phyloP scores from a whole-genome alignment of 1,284 basidiomycete genomes.

The Puccinia horiana region DNA sequence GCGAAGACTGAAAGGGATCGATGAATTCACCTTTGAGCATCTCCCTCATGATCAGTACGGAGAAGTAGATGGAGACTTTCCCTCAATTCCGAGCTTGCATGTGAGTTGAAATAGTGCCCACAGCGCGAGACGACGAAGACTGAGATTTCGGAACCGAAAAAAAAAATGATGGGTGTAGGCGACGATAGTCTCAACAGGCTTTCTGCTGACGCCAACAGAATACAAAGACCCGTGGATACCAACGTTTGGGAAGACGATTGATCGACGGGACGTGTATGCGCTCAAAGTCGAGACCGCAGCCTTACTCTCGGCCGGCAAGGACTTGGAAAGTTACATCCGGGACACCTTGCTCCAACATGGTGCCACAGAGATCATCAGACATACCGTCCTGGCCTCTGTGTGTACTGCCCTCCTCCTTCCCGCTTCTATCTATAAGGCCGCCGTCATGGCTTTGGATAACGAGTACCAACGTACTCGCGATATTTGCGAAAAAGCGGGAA shows the following conservation, averaged over 20 bases:
- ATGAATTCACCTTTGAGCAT: conserved; percentile 62
- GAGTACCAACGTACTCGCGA: conserved; percentile 44
- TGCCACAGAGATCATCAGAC: conserved; percentile 34
- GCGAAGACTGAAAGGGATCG: conserved; percentile 63
- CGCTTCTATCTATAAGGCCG: conserved; percentile 45
- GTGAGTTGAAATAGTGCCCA: background rate
- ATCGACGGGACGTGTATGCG: conserved; percentile 41
- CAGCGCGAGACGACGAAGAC: background rate
- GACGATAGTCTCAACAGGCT: conserved; percentile 43
- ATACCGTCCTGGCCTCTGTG: conserved; percentile 42
- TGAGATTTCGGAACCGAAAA: background rate
- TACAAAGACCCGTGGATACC: conserved; percentile 47
- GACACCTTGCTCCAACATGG: conserved; percentile 36
- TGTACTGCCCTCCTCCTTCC: conserved; percentile 36
- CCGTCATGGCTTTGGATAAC: conserved; percentile 41
- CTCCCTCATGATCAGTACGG: conserved; percentile 57
- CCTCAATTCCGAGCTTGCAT: conserved; percentile 47
- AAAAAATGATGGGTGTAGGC: conserved; percentile 18
- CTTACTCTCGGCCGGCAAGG: conserved; percentile 30
- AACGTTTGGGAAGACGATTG: conserved; percentile 28
- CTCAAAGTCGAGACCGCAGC: conserved; percentile 41
- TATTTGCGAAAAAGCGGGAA: conserved; percentile 45
- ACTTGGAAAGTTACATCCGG: conserved; percentile 37
- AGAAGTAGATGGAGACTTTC: conserved; percentile 21
- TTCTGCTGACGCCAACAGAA: conserved; percentile 37